Evolutionary conservation across 257 asterid species (phyloP).

Genomic region (Scutellaria galericulata): DNA sequence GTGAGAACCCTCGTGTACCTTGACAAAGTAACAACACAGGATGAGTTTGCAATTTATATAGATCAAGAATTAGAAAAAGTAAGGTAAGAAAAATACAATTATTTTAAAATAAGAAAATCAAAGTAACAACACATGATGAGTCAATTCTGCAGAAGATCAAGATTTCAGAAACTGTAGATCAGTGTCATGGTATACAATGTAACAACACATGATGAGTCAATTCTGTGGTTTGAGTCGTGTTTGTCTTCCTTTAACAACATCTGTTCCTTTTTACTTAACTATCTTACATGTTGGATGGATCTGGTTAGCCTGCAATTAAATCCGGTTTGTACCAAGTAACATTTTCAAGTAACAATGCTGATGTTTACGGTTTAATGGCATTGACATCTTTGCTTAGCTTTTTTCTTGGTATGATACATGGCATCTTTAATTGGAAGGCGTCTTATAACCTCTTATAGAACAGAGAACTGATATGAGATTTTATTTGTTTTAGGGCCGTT

Average conservation of each 20-base stretch:
- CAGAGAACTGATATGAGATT: slow-evolving; percentile 15
- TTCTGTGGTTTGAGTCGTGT: neutral
- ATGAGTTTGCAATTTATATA: neutral
- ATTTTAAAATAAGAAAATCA: neutral
- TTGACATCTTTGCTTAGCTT: slow-evolving; percentile 1
- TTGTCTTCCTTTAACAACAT: neutral
- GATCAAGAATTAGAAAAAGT: neutral
- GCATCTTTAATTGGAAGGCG: neutral
- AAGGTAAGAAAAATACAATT: neutral
- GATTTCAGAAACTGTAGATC: too few species aligned
- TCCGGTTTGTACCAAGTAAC: neutral
- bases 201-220: neutral
- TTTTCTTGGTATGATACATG: neutral
- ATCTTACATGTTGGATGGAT: neutral
- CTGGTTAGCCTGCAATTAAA: neutral
- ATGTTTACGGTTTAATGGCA: neutral
- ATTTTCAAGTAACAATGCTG: neutral
- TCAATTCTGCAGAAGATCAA: too few species aligned
- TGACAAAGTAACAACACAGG: too few species aligned
- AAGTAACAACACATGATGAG: neutral
- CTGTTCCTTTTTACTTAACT: neutral
- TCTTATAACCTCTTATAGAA: neutral
- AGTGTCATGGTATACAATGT: too few species aligned
- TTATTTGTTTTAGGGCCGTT: slow-evolving; percentile 55
- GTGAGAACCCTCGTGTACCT: neutral